phyloP scores from a whole-genome alignment of 306 rosid species.

The Oemleria cerasiformis region DNA sequence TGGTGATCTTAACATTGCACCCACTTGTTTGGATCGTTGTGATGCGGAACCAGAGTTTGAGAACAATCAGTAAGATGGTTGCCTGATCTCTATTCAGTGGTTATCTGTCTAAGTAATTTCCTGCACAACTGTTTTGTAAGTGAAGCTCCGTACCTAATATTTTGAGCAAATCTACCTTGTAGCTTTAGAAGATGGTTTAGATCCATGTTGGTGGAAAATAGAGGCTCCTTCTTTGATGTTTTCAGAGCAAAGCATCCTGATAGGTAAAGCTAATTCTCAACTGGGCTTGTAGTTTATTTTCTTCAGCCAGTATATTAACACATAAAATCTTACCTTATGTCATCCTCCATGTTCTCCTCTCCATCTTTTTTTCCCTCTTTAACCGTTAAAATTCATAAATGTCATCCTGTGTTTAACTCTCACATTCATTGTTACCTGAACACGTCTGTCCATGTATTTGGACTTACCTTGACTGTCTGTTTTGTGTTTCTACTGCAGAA shows the following conservation, averaged over 20 bases:
- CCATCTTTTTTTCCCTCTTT: neutral
- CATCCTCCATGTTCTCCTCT: neutral
- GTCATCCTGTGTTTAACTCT: neutral
- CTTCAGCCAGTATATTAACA: neutral
- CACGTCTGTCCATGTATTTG: neutral
- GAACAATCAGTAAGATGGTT: conserved; percentile 59
- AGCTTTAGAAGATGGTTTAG: conserved; percentile 94
- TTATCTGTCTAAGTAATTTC: neutral
- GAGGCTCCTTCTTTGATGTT: conserved; percentile 72
- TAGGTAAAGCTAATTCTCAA: conserved; percentile 35
- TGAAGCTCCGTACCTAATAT: neutral
- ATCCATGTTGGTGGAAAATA: conserved; percentile 57
- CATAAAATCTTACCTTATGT: neutral
- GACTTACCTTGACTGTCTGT: conserved; percentile 1
- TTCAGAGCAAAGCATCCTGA: conserved; percentile 83
- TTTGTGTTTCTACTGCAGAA: conserved; percentile 44
- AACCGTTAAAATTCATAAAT: conserved; percentile 5
- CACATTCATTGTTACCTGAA: conserved; percentile 8
- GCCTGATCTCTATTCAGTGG: conserved; percentile 25
- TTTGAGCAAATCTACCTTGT: conserved; percentile 27
- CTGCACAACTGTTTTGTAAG: neutral
- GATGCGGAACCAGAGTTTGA: conserved; percentile 94
- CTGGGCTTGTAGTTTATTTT: neutral
- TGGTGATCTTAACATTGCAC: conserved; percentile 98
- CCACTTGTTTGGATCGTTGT: conserved; percentile 74